Evolutionary conservation across 176 grass and related monocot species (phyloP).

Genomic region (Bothriochloa decipiens): DNA sequence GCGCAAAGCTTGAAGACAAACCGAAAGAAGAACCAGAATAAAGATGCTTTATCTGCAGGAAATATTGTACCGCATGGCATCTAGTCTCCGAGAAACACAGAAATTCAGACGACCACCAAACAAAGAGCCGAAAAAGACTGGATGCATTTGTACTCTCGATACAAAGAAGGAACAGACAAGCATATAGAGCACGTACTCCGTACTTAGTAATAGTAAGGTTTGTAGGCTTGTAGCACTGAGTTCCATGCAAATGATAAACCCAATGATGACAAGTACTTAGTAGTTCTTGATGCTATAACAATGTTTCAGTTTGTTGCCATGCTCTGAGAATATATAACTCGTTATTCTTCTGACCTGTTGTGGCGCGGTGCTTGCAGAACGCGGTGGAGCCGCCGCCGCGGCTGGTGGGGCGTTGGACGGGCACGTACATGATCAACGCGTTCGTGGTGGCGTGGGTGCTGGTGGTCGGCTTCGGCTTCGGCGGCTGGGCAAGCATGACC

Average conservation of each 20-base stretch:
- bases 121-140: neutral
- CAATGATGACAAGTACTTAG: neutral
- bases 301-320: neutral
- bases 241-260: slow-evolving; percentile 26
- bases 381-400: slow-evolving; percentile 81
- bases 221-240: neutral
- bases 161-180: neutral
- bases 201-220: neutral
- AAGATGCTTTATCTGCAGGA: slow-evolving; percentile 13
- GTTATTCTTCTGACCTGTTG: neutral
- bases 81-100: neutral
- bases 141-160: neutral
- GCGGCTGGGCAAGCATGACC: slow-evolving; percentile 97
- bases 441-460: slow-evolving; percentile 97
- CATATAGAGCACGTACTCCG: neutral
- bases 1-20: slow-evolving; percentile 14
- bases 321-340: neutral
- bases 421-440: slow-evolving; percentile 73
- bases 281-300: neutral
- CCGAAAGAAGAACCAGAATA: slow-evolving; percentile 14
- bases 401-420: slow-evolving; percentile 84
- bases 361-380: slow-evolving; percentile 59
- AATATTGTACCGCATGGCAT: neutral
- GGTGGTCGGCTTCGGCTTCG: slow-evolving; percentile 97
- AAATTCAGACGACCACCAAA: slow-evolving; percentile 1